Evolutionary conservation across 805 yeast species (phyloP).

Genomic region (Metschnikowia hibisci): DNA sequence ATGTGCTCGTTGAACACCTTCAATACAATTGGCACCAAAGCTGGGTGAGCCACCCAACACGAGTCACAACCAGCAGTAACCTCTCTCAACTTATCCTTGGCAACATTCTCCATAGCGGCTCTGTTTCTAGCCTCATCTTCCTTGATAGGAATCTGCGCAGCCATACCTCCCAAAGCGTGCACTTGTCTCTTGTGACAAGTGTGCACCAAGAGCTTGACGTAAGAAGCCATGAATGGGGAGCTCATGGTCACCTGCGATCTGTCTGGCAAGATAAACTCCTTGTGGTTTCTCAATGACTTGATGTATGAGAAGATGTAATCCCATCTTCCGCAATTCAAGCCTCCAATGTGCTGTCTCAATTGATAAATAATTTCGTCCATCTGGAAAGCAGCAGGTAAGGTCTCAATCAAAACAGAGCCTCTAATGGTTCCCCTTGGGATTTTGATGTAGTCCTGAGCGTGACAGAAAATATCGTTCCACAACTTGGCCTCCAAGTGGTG

Average conservation of each 20-base stretch:
- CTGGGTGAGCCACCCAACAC: slow-evolving; percentile 89
- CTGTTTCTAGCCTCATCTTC: slow-evolving; percentile 60
- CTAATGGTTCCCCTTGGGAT: slow-evolving; percentile 74
- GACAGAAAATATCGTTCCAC: slow-evolving; percentile 79
- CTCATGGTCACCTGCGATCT: slow-evolving; percentile 76
- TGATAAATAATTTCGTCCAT: slow-evolving; percentile 81
- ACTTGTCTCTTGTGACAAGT: slow-evolving; percentile 76
- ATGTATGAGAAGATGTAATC: slow-evolving; percentile 81
- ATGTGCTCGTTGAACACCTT: slow-evolving; percentile 68
- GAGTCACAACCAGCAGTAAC: slow-evolving; percentile 81
- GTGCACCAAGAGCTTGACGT: slow-evolving; percentile 68
- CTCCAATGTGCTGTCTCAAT: slow-evolving; percentile 71
- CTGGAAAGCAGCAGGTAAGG: slow-evolving; percentile 82
- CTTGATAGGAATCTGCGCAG: slow-evolving; percentile 81
- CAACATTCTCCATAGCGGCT: slow-evolving; percentile 67
- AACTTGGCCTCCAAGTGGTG: slow-evolving; percentile 78
- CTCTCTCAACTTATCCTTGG: slow-evolving; percentile 72
- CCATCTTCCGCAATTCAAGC: slow-evolving; percentile 88
- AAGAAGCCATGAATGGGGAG: slow-evolving; percentile 76
- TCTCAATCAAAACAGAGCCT: slow-evolving; percentile 79
- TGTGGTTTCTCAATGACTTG: slow-evolving; percentile 67
- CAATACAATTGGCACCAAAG: slow-evolving; percentile 68
- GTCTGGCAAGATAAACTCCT: slow-evolving; percentile 69
- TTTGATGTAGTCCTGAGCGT: slow-evolving; percentile 66
- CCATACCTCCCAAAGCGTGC: slow-evolving; percentile 91